Base-by-base conservation (phyloP, 2,329 filamentous ascomycete genomes). In the Colletotrichum euphorbiae region DNA sequence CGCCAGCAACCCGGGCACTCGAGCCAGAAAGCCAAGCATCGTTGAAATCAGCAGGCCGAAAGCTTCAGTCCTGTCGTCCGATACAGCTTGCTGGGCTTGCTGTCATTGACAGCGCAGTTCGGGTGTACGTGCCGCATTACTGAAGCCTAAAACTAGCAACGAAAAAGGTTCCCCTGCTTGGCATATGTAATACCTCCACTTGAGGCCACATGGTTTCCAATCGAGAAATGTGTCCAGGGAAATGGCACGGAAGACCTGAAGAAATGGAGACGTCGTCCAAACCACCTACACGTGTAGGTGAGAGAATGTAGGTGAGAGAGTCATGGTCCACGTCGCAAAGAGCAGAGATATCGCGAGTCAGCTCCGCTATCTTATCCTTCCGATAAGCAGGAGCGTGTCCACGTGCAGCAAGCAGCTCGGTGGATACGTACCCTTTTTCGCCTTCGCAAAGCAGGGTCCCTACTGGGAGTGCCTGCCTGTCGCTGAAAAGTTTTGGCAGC, bases 311-410 rank as follows among this genome's bases (percentile, higher is more conserved):
- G 12, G 17, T 13, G 12, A 28, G 19, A 68, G 65, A 69, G 66
- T 69, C 66, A 69, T 55, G 54, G 45, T 7, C 55, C 48, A 40
- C 40, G 54, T 38, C 24, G 52, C 65, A 50, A 50, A 64, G 42
- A 38, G 42, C 12, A 11, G 46, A 58, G 66, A 48, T 69, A 69
- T 69, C 66, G 66, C 62, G 62, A 69, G 66, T 69, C 66, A 69
- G 52, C 65, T 24, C 19, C 33, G 28, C 62, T 42, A 65, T 59
- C 54, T 66, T 60, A 60, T 66, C 61, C 17, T 2, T 1, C 15
- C 46, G 66, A 69, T 66, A 60, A 69, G 33, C 9, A 13, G 33
- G 13, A 45, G 50, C 42, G 42, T 55, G 46, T 31, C 54, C 54
- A 56, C 55, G 48, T 65, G 55, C 54, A 51, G 28, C 24, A 13